These are phyloP conservation scores for Brassica napus DNA, from an alignment of 345 rosid genomes.

Conservation along the genomic window Da-Ae NC_063436.1:8180001-8180500, in stretches of 20 bases:
- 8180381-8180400: conserved; percentile 47
- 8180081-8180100: conserved; percentile 54
- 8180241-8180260: conserved; percentile 76
- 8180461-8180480: conserved; percentile 61
- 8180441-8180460: conserved; percentile 80
- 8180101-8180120: conserved; percentile 73
- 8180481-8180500: conserved; percentile 1
- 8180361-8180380: neutral
- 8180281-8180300: conserved; percentile 89
- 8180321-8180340: conserved; percentile 3
- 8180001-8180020: conserved; percentile 78
- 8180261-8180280: conserved; percentile 88
- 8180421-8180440: conserved; percentile 90
- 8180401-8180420: conserved; percentile 45
- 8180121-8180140: conserved; percentile 42
- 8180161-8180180: conserved; percentile 14
- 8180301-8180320: conserved; percentile 87
- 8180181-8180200: neutral
- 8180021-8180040: conserved; percentile 86
- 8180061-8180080: conserved; percentile 57
- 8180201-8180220: conserved; percentile 58
- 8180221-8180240: conserved; percentile 41
- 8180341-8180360: conserved; percentile 6
- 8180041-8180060: conserved; percentile 41
- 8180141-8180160: conserved; percentile 9